Evolutionary conservation across 140 eudicot species (phyloP).

Genomic region (Senecio squalidus): DNA sequence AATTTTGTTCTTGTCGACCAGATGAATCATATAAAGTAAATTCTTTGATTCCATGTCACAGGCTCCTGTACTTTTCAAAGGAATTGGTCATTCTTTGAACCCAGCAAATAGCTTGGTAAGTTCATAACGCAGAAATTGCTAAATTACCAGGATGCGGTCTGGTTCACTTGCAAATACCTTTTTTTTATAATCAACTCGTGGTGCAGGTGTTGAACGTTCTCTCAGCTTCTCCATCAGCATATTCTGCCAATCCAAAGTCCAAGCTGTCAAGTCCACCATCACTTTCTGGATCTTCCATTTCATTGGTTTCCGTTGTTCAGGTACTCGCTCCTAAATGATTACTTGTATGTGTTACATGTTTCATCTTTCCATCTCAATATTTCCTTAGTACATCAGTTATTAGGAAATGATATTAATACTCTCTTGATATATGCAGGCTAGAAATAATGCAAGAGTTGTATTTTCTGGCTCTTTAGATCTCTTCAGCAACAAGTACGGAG

Average conservation of each 20-base stretch:
- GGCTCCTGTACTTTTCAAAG: conserved; percentile 93
- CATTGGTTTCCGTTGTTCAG: conserved; percentile 94
- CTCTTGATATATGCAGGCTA: conserved; percentile 52
- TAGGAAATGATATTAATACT: background rate
- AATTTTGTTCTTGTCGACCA: background rate
- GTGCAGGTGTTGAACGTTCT: conserved; percentile 81
- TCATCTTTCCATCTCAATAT: background rate
- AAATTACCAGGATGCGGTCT: conserved; percentile 1
- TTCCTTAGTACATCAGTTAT: background rate
- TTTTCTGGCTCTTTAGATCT: conserved; percentile 80
- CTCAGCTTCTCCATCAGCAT: conserved; percentile 83
- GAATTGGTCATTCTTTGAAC: conserved; percentile 75
- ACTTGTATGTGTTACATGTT: background rate
- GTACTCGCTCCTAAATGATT: conserved; percentile 17
- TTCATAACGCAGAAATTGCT: conserved; percentile 1
- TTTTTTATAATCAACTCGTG: background rate
- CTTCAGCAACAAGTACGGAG: conserved; percentile 74
- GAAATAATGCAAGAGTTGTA: conserved; percentile 83
- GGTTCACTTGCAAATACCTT: conserved; percentile 1
- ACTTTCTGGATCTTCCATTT: conserved; percentile 68
- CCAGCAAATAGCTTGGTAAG: conserved; percentile 85
- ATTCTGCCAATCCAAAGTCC: conserved; percentile 77
- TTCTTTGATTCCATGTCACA: conserved; percentile 34
- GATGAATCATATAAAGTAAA: background rate
- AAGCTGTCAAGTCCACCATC: conserved; percentile 77